Conservation (phyloP, 305 asterid genomes). For the Fraxinus greggii region DNA sequence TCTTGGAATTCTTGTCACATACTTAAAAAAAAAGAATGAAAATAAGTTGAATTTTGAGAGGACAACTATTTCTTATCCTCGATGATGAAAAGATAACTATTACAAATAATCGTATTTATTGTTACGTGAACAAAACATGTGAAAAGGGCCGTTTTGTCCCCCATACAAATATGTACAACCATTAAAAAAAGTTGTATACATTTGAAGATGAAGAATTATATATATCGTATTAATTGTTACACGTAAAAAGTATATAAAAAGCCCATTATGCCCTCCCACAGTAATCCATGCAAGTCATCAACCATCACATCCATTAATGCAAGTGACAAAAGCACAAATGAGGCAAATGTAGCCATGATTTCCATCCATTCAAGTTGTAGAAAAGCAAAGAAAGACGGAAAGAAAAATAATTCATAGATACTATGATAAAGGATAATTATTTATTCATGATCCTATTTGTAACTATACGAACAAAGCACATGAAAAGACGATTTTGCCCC, state of each 20-base stretch:
- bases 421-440: constrained; percentile 12
- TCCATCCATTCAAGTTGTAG: not conserved
- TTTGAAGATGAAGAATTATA: not conserved
- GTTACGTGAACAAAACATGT: not conserved
- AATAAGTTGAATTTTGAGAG: not conserved
- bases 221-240: not conserved
- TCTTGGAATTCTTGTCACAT: constrained; percentile 4
- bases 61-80: not conserved
- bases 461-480: not conserved
- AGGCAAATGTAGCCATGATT: not conserved
- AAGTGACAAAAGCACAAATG: not conserved
- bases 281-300: constrained; percentile 38
- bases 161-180: not conserved
- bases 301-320: constrained; percentile 11
- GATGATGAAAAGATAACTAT: not conserved
- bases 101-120: not conserved
- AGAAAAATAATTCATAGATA: constrained; percentile 14
- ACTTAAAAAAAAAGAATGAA: not conserved
- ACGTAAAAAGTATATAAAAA: not conserved
- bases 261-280: not conserved
- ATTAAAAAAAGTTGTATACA: not conserved
- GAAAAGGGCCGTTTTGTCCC: not conserved
- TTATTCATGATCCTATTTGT: constrained; percentile 32
- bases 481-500: constrained; percentile 33
- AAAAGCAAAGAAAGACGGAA: not conserved